Percentiles rank a stretch among this genome's conserved stretches.
Evolutionary conservation across 225 moss, liverwort and hornwort species (phyloP).

Genomic region (Pleurozium schreberi): DNA sequence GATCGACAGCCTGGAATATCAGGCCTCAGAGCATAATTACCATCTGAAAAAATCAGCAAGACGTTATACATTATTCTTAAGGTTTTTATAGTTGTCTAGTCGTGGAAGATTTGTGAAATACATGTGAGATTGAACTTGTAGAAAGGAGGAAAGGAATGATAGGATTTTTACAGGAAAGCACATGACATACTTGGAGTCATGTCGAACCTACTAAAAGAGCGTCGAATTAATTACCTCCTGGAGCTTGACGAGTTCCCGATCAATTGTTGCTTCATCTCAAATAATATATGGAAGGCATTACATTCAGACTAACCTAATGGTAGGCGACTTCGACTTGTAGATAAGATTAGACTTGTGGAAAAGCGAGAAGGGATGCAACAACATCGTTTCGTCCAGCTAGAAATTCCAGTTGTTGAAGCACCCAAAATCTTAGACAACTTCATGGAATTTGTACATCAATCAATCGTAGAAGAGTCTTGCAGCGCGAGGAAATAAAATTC

Average conservation of each 20-base stretch:
- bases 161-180: not conserved
- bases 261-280: not conserved
- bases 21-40: not conserved
- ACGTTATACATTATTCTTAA: not conserved
- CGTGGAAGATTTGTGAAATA: not conserved
- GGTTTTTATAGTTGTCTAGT: not conserved
- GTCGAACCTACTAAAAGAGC: not conserved
- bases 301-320: not conserved
- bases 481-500: not conserved
- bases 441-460: not conserved
- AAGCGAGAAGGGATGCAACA: not conserved
- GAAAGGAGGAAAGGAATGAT: too few relatives aligned
- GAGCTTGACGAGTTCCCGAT: too few relatives aligned
- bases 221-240: not conserved
- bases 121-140: not conserved
- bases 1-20: not conserved
- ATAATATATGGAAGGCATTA: not conserved
- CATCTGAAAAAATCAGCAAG: not conserved
- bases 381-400: not conserved
- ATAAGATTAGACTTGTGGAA: not conserved
- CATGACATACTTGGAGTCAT: too few relatives aligned
- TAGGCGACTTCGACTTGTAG: not conserved
- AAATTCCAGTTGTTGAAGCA: not conserved
- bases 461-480: not conserved
- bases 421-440: not conserved